These are phyloP conservation scores for Arthrobotrys pseudoclavata DNA, from an alignment of 2,329 filamentous ascomycete species.

Conservation along the genomic window DNA sequence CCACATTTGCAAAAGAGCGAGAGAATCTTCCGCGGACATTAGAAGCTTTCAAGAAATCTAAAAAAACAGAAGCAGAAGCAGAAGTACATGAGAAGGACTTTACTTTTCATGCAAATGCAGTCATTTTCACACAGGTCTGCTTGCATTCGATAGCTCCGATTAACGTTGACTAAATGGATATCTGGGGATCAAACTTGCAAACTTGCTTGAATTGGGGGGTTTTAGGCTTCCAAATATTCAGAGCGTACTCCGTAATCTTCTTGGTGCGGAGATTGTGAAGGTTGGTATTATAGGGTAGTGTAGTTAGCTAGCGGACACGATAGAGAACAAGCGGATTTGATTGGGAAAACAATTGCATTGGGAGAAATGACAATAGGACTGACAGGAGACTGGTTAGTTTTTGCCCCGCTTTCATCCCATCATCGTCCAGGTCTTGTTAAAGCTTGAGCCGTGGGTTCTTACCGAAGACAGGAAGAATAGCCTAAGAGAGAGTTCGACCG, in stretches of 20 bases:
- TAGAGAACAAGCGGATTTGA: slow-evolving; percentile 18
- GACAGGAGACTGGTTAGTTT: neutral
- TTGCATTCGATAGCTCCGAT: slow-evolving; percentile 15
- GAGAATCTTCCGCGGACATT: slow-evolving; percentile 47
- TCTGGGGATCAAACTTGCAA: neutral
- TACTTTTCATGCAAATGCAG: slow-evolving; percentile 22
- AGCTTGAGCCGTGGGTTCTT: slow-evolving; percentile 44
- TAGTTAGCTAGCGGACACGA: slow-evolving; percentile 4
- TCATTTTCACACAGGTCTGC: slow-evolving; percentile 27
- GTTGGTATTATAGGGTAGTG: slow-evolving; percentile 8
- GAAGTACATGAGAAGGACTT: slow-evolving; percentile 3
- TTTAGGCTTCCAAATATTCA: slow-evolving; percentile 33
- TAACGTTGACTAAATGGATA: slow-evolving; percentile 2
- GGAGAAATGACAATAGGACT: neutral
- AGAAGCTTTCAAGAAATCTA: slow-evolving; percentile 30
- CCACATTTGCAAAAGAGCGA: slow-evolving; percentile 25
- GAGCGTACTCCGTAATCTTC: slow-evolving; percentile 35
- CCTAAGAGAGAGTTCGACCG: slow-evolving; percentile 9
- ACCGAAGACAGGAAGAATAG: slow-evolving; percentile 32
- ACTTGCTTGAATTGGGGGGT: slow-evolving; percentile 17
- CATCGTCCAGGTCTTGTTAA: slow-evolving; percentile 3
- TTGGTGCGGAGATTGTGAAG: slow-evolving; percentile 24
- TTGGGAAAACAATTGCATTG: slow-evolving; percentile 5
- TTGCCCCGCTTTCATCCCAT: slow-evolving; percentile 45
- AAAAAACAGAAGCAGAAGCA: neutral